phyloP scores from a whole-genome alignment of 192 early-diverging fungal species.

The Coemansia sp. region DNA sequence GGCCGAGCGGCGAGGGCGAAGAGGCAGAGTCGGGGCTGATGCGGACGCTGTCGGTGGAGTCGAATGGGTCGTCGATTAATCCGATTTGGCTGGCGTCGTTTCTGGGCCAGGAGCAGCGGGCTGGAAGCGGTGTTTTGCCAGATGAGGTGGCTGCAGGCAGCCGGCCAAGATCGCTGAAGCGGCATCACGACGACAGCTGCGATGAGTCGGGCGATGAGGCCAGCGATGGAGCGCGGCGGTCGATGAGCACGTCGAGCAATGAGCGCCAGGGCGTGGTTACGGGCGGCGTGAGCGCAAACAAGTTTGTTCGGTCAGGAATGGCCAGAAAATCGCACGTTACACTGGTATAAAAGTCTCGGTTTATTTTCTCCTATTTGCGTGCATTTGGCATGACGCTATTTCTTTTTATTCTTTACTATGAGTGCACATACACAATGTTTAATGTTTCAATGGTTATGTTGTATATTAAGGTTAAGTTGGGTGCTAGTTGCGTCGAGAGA shows the following conservation, averaged over 20 bases:
- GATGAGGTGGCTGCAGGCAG: background rate
- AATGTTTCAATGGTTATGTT: too few species aligned
- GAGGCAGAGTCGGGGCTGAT: slow-evolving; percentile 4
- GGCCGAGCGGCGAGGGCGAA: background rate
- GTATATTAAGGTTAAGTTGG: too few species aligned
- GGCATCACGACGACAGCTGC: slow-evolving; percentile 28
- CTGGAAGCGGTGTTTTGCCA: background rate
- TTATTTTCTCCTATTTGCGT: background rate
- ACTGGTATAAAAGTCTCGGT: slow-evolving; percentile 8
- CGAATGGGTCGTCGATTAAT: slow-evolving; percentile 21
- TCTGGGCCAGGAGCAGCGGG: slow-evolving; percentile 29
- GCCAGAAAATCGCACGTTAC: slow-evolving; percentile 25
- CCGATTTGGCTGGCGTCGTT: slow-evolving; percentile 41
- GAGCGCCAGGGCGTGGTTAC: slow-evolving; percentile 16
- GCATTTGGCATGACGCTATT: too few species aligned
- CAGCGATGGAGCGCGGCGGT: slow-evolving; percentile 13
- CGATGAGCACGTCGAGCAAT: slow-evolving; percentile 19
- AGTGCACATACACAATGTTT: too few species aligned
- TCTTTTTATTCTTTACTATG: too few species aligned
- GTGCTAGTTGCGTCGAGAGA: background rate
- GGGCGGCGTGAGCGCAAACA: slow-evolving; percentile 17
- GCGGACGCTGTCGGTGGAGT: slow-evolving; percentile 15
- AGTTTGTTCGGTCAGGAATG: slow-evolving; percentile 38
- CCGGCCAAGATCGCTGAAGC: slow-evolving; percentile 38
- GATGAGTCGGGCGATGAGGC: slow-evolving; percentile 16